Conservation (phyloP, 352 stramenopile genomes). For the Phytophthora agathidicida region DNA sequence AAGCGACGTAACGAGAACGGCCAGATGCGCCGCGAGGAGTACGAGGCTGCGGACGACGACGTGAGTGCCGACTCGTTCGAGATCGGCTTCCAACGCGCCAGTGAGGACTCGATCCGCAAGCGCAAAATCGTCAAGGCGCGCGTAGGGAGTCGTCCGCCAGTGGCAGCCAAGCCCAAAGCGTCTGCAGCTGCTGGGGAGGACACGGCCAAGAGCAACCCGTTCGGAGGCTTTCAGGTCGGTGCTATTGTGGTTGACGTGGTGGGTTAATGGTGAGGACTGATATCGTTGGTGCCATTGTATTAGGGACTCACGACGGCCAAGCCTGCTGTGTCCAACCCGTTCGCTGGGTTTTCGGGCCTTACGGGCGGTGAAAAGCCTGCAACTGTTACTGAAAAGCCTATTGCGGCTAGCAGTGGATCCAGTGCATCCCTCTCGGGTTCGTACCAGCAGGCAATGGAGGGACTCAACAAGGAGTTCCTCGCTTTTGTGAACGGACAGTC, state of each 20-base stretch:
- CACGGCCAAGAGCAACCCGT: slow-evolving; percentile 40
- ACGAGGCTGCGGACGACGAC: slow-evolving; percentile 65
- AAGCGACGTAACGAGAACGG: slow-evolving; percentile 89
- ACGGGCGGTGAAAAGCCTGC: slow-evolving; percentile 17
- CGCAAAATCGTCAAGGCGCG: slow-evolving; percentile 85
- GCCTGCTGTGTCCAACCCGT: slow-evolving; percentile 53
- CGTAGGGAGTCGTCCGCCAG: slow-evolving; percentile 23
- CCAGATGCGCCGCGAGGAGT: slow-evolving; percentile 88
- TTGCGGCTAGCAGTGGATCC: slow-evolving; percentile 8
- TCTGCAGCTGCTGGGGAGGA: slow-evolving; percentile 2
- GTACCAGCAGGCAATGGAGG: slow-evolving; percentile 82
- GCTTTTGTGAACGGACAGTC: slow-evolving; percentile 71
- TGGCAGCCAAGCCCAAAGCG: slow-evolving; percentile 23
- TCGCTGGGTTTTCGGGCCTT: slow-evolving; percentile 70
- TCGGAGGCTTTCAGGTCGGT: slow-evolving; percentile 51
- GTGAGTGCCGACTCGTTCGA: slow-evolving; percentile 51
- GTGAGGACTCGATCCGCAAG: slow-evolving; percentile 66
- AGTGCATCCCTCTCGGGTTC: slow-evolving; percentile 19
- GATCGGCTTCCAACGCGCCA: slow-evolving; percentile 75
- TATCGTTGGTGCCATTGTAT: slow-evolving; percentile 1
- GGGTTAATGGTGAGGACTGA: background rate
- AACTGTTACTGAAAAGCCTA: background rate
- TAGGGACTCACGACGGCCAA: slow-evolving; percentile 41
- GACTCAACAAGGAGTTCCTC: slow-evolving; percentile 85
- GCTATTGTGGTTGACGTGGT: background rate